Evolutionary conservation across 2,329 filamentous ascomycete genomes (phyloP).

Genomic region (Capronia coronata): DNA sequence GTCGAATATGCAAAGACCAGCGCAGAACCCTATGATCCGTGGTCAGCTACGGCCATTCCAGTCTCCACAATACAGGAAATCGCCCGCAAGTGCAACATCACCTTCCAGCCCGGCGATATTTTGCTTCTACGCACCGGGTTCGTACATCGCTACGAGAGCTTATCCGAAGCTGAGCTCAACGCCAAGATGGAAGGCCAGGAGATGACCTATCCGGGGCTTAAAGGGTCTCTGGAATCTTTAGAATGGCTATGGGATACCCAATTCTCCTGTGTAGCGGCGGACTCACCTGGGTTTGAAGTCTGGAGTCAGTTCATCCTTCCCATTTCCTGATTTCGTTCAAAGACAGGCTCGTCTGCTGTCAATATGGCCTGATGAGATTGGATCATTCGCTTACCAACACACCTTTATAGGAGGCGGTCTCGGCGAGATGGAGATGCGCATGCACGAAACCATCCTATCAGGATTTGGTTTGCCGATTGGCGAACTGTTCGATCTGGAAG

Average conservation of each 20-base stretch:
- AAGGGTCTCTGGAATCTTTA: slow-evolving; percentile 30
- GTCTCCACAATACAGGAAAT: slow-evolving; percentile 19
- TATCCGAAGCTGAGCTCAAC: slow-evolving; percentile 33
- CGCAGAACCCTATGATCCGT: slow-evolving; percentile 44
- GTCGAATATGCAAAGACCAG: slow-evolving; percentile 39
- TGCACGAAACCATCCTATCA: slow-evolving; percentile 23
- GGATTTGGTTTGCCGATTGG: slow-evolving; percentile 29
- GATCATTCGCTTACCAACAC: too few species aligned
- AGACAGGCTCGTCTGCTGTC: too few species aligned
- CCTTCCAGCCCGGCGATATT: slow-evolving; percentile 23
- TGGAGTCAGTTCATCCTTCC: slow-evolving; percentile 32
- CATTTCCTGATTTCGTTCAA: too few species aligned
- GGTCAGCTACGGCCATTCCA: slow-evolving; percentile 39
- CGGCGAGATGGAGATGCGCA: not conserved
- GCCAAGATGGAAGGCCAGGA: slow-evolving; percentile 30
- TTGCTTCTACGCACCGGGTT: slow-evolving; percentile 42
- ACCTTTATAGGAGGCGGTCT: slow-evolving; percentile 3
- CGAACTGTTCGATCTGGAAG: slow-evolving; percentile 35
- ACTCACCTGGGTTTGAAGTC: slow-evolving; percentile 41
- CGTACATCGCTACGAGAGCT: slow-evolving; percentile 51
- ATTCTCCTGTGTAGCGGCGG: slow-evolving; percentile 31
- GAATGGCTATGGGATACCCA: slow-evolving; percentile 32
- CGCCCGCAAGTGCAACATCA: slow-evolving; percentile 14
- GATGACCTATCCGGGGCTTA: slow-evolving; percentile 30
- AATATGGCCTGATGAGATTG: too few species aligned